Percentiles rank a stretch among this genome's conserved stretches.
These are phyloP conservation scores for Xylaria multiplex DNA, from an alignment of 2,329 filamentous ascomycete species.

Conservation along the genomic window DNA sequence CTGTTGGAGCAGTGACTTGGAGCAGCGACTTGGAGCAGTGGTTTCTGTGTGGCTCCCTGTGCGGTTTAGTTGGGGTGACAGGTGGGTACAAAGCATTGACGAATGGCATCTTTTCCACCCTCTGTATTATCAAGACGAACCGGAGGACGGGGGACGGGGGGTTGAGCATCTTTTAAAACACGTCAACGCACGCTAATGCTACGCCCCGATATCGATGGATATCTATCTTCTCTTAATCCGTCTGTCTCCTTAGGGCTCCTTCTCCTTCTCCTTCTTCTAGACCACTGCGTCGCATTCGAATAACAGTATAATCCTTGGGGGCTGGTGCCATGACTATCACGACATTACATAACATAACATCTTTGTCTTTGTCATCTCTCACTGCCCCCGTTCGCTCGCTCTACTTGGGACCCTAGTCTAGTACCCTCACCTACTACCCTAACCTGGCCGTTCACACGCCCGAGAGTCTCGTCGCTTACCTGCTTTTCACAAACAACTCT, in stretches of 20 bases:
- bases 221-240: neutral
- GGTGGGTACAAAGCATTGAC: conserved; percentile 33
- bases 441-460: conserved; percentile 1
- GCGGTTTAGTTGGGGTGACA: conserved; percentile 22
- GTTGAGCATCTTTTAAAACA: conserved; percentile 21
- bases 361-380: neutral
- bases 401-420: too few relatives aligned
- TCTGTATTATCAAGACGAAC: conserved; percentile 14
- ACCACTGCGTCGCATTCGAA: neutral
- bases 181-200: conserved; percentile 27
- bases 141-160: neutral
- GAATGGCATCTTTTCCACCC: conserved; percentile 30
- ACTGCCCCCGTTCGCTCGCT: neutral
- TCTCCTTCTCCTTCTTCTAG: neutral
- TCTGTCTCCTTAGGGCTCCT: neutral
- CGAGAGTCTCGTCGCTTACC: conserved; percentile 23
- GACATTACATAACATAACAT: neutral
- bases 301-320: neutral
- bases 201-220: conserved; percentile 22
- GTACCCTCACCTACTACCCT: neutral
- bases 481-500: conserved; percentile 25
- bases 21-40: neutral
- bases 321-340: conserved; percentile 1
- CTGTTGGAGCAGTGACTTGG: conserved; percentile 8
- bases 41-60: neutral